phyloP scores from a whole-genome alignment of 2,329 filamentous ascomycete genomes.

The Balansia obtecta region DNA sequence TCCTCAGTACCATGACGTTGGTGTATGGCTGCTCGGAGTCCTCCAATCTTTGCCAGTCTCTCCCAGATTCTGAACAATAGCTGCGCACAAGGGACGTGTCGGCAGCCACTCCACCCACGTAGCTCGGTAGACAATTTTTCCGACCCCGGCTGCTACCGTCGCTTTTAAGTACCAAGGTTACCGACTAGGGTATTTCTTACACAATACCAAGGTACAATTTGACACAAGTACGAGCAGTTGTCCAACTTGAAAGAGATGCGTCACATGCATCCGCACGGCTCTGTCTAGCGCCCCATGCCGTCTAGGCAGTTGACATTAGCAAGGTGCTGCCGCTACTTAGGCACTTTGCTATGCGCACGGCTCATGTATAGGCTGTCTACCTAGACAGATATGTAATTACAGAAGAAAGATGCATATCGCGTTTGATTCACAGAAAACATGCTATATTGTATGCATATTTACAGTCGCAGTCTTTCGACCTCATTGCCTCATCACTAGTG shows the following conservation, averaged over 20 bases:
- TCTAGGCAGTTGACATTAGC: too few relatives aligned
- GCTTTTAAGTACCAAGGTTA: too few relatives aligned
- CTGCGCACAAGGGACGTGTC: neutral
- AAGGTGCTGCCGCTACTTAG: too few relatives aligned
- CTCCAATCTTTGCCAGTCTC: neutral
- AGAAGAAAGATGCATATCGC: neutral
- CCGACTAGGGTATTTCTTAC: too few relatives aligned
- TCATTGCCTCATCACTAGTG: constrained; percentile 24
- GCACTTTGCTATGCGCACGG: too few relatives aligned
- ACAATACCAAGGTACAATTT: too few relatives aligned
- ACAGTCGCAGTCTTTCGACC: constrained; percentile 17
- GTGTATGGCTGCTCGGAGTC: neutral
- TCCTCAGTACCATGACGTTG: constrained; percentile 43
- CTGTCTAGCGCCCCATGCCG: too few relatives aligned
- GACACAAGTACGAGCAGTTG: too few relatives aligned
- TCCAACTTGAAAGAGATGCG: too few relatives aligned
- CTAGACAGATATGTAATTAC: too few relatives aligned
- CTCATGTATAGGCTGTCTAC: too few relatives aligned
- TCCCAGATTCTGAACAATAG: neutral
- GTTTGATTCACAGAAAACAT: constrained; percentile 10
- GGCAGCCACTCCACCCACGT: neutral
- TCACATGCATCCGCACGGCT: too few relatives aligned
- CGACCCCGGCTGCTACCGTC: neutral
- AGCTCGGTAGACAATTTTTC: constrained; percentile 9
- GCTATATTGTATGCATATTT: constrained; percentile 16